These are phyloP conservation scores for Neurospora sp. DNA, from an alignment of 495 filamentous ascomycete species.

Conservation along the genomic window DNA sequence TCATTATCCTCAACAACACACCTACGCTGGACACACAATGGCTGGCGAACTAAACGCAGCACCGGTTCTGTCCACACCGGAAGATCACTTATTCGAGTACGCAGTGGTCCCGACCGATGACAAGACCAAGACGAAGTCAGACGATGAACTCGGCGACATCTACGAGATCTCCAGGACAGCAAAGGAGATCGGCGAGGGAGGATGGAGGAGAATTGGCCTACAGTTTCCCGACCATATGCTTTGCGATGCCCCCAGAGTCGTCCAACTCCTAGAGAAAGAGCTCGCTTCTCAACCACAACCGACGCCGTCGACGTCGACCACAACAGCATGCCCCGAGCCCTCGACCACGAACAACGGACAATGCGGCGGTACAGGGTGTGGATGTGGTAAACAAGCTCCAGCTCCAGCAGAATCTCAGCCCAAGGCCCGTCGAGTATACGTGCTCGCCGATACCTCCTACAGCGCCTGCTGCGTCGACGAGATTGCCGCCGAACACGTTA, in stretches of 20 bases:
- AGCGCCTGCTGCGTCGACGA: conserved; percentile 96
- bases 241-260: conserved; percentile 72
- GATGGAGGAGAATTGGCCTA: conserved; percentile 70
- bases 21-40: conserved; percentile 13
- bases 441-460: conserved; percentile 93
- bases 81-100: conserved; percentile 63
- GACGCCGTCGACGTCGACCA: neutral
- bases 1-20: neutral
- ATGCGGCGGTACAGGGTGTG: neutral
- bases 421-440: conserved; percentile 44
- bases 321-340: neutral
- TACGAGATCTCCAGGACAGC: conserved; percentile 86
- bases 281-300: conserved; percentile 24
- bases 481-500: conserved; percentile 87
- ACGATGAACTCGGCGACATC: conserved; percentile 62
- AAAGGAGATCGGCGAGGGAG: conserved; percentile 55
- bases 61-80: conserved; percentile 82
- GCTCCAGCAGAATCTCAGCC: conserved; percentile 1
- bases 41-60: conserved; percentile 34
- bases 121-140: conserved; percentile 33
- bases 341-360: neutral
- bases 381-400: neutral
- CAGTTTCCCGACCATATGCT: conserved; percentile 95
- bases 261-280: conserved; percentile 53
- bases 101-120: conserved; percentile 21